These are phyloP conservation scores for Cordyceps militaris DNA, from an alignment of 2,329 filamentous ascomycete species.

Conservation along the genomic window DNA sequence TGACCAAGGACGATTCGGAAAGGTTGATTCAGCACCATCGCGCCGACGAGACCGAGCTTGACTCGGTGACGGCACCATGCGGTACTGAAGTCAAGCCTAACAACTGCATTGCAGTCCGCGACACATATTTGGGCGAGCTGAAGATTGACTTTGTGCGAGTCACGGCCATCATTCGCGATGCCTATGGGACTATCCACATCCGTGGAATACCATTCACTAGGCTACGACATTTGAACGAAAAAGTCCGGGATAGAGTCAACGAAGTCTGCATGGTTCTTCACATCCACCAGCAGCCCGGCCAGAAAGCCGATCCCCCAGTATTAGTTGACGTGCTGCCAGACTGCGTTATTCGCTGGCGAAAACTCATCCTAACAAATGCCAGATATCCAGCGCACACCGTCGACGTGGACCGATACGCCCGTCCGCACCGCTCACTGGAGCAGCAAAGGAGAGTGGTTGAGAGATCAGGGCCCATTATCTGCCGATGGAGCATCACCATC, in stretches of 20 bases:
- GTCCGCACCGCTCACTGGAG: conserved; percentile 11
- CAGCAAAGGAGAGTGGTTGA: conserved; percentile 18
- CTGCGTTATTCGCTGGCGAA: conserved; percentile 33
- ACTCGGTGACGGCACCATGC: conserved; percentile 12
- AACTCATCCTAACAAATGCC: conserved; percentile 49
- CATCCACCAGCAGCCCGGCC: conserved; percentile 30
- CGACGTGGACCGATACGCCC: conserved; percentile 16
- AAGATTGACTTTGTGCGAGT: conserved; percentile 34
- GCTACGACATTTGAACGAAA: conserved; percentile 27
- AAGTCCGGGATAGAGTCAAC: conserved; percentile 33
- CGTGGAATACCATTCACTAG: conserved; percentile 34
- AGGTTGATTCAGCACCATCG: conserved; percentile 14
- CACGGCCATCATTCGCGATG: conserved; percentile 31
- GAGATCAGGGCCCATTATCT: conserved; percentile 36
- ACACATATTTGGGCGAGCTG: conserved; percentile 18
- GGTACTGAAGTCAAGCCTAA: conserved; percentile 17
- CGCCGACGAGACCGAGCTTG: conserved; percentile 20
- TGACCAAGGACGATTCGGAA: conserved; percentile 23
- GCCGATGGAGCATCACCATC: conserved; percentile 40
- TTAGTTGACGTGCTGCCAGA: conserved; percentile 35
- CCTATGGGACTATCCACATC: conserved; percentile 20
- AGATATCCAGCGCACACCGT: conserved; percentile 34
- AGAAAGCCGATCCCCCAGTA: conserved; percentile 32
- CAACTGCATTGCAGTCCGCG: conserved; percentile 24
- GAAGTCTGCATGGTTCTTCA: conserved; percentile 35